A percentile compares a stretch with the other conserved stretches of the same genome.
Evolutionary conservation across 2,329 filamentous ascomycete species (phyloP).

Genomic region (Neoscytalidium dimidiatum): DNA sequence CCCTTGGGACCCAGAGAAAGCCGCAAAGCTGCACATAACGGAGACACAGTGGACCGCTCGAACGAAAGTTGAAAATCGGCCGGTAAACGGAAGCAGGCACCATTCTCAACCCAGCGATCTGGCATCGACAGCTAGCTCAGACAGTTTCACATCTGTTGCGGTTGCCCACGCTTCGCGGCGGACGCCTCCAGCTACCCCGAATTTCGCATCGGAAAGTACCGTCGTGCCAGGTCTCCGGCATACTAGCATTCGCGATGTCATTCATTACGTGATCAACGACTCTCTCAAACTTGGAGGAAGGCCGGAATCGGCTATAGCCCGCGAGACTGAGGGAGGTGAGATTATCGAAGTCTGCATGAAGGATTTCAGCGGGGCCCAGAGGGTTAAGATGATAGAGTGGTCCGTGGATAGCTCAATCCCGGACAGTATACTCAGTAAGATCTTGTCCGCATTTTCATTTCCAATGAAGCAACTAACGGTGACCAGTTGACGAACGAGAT

Average conservation of each 20-base stretch:
- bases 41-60: conserved; percentile 1
- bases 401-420: conserved; percentile 53
- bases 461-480: conserved; percentile 22
- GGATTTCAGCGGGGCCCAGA: conserved; percentile 46
- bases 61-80: neutral
- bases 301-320: conserved; percentile 53
- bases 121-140: conserved; percentile 13
- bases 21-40: conserved; percentile 24
- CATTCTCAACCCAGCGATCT: neutral
- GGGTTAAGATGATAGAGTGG: conserved; percentile 53
- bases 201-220: conserved; percentile 40
- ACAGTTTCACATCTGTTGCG: neutral
- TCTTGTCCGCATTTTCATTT: neutral
- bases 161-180: neutral
- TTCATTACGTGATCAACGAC: conserved; percentile 56
- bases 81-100: neutral
- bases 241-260: conserved; percentile 49
- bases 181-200: conserved; percentile 27
- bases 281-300: conserved; percentile 54
- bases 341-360: conserved; percentile 50
- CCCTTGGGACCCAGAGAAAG: conserved; percentile 28
- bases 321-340: conserved; percentile 50
- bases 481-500: conserved; percentile 60
- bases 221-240: conserved; percentile 51
- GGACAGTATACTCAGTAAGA: conserved; percentile 51